A percentile compares a stretch with the other conserved stretches of the same genome.
Evolutionary conservation across 2,329 filamentous ascomycete genomes (phyloP).

Genomic region (Pochonia chlamydosporia): DNA sequence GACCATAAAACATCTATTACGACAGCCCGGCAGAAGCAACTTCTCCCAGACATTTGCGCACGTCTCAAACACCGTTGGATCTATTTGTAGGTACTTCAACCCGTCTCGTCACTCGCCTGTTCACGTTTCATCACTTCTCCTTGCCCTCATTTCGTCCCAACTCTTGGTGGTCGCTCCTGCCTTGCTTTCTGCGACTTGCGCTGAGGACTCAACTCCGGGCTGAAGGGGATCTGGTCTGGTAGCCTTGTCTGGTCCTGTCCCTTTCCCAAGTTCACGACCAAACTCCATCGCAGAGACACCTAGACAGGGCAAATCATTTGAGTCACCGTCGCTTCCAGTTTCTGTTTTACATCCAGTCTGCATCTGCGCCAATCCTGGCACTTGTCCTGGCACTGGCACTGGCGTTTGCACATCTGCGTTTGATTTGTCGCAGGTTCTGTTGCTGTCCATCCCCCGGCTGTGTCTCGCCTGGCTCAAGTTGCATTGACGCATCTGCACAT

Average conservation of each 20-base stretch:
- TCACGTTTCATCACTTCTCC: too few species aligned
- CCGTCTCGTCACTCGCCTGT: constrained; percentile 6
- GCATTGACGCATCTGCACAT: neutral
- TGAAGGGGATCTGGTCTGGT: too few species aligned
- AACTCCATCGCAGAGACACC: neutral
- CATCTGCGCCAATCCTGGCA: neutral
- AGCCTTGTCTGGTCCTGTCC: neutral
- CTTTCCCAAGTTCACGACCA: neutral
- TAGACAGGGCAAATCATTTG: neutral
- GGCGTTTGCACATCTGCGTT: too few species aligned
- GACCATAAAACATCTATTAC: too few species aligned
- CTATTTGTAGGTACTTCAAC: constrained; percentile 17
- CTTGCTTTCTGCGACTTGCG: neutral
- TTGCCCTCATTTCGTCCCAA: too few species aligned
- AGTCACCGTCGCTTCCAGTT: neutral
- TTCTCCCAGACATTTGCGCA: constrained; percentile 1
- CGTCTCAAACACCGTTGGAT: constrained; percentile 12
- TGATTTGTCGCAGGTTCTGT: neutral
- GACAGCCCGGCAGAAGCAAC: constrained; percentile 1
- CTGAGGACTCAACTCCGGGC: too few species aligned
- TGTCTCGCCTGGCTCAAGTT: neutral
- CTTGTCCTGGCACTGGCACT: neutral
- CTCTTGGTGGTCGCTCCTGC: too few species aligned
- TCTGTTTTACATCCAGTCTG: neutral
- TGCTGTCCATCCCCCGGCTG: neutral